Evolutionary conservation across 2,329 filamentous ascomycete genomes (phyloP).

Genomic region (Leptodontidium sp.): DNA sequence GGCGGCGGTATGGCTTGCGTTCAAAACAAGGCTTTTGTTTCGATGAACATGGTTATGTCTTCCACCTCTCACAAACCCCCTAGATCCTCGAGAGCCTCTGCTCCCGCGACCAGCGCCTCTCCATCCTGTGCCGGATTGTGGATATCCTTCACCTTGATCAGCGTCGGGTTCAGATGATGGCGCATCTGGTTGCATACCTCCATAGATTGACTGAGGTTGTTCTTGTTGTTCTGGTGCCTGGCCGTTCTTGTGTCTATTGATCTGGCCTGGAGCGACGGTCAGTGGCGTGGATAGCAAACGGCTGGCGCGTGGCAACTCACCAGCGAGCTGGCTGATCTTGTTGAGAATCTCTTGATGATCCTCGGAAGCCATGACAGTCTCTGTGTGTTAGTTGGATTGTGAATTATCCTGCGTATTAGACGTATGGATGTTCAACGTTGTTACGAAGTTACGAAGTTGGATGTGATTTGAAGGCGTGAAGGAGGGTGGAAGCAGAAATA

Average conservation of each 20-base stretch:
- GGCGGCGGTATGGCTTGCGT: constrained; percentile 47
- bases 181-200: constrained; percentile 34
- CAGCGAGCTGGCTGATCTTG: constrained; percentile 64
- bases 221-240: constrained; percentile 50
- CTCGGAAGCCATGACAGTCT: constrained; percentile 56
- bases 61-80: constrained; percentile 45
- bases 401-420: not conserved
- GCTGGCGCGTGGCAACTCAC: constrained; percentile 54
- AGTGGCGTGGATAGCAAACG: constrained; percentile 54
- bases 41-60: constrained; percentile 54
- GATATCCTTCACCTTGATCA: constrained; percentile 39
- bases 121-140: constrained; percentile 41
- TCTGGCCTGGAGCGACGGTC: constrained; percentile 65
- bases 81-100: constrained; percentile 40
- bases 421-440: not conserved
- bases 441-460: not conserved
- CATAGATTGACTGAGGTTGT: constrained; percentile 31
- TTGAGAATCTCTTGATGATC: constrained; percentile 62
- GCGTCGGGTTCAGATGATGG: constrained; percentile 6
- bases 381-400: constrained; percentile 38
- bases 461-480: constrained; percentile 17
- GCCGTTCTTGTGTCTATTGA: constrained; percentile 80
- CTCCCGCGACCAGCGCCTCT: constrained; percentile 40
- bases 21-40: constrained; percentile 72
- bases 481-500: not conserved